phyloP scores from a whole-genome alignment of 441 rosid species.

The Brassica balearica region DNA sequence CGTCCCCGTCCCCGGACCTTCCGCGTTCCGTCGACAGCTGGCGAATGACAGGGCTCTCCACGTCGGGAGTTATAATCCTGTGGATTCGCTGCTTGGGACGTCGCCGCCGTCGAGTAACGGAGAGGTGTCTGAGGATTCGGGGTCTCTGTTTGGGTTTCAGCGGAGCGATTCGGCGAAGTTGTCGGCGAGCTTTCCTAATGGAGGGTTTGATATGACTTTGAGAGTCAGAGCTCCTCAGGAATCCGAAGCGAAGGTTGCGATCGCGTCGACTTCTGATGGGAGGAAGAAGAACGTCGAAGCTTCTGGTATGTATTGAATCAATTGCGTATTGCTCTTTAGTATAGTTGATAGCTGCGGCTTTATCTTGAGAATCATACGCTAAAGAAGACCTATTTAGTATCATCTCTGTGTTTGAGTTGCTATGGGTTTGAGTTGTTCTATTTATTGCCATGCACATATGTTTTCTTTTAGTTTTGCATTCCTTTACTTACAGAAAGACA shows the following conservation, averaged over 20 bases:
- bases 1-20: conserved; percentile 68
- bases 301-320: conserved; percentile 30
- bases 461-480: conserved; percentile 9
- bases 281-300: conserved; percentile 18
- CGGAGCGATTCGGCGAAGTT: conserved; percentile 69
- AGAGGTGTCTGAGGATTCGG: conserved; percentile 71
- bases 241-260: conserved; percentile 1
- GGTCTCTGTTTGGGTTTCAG: conserved; percentile 58
- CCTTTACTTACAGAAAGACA: conserved; percentile 25
- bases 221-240: conserved; percentile 34
- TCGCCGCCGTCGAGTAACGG: conserved; percentile 61
- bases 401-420: background rate
- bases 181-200: conserved; percentile 74
- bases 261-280: conserved; percentile 24
- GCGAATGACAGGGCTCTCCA: conserved; percentile 45
- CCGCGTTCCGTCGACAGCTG: conserved; percentile 49
- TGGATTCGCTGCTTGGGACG: conserved; percentile 61
- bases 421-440: conserved; percentile 4
- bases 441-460: conserved; percentile 4
- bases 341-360: background rate
- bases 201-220: conserved; percentile 75
- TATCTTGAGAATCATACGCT: no score
- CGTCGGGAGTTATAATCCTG: conserved; percentile 81
- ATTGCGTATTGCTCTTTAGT: background rate
- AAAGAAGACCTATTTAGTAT: no score